phyloP scores from a whole-genome alignment of 2,329 filamentous ascomycete genomes.

The Aspergillus alliaceus region DNA sequence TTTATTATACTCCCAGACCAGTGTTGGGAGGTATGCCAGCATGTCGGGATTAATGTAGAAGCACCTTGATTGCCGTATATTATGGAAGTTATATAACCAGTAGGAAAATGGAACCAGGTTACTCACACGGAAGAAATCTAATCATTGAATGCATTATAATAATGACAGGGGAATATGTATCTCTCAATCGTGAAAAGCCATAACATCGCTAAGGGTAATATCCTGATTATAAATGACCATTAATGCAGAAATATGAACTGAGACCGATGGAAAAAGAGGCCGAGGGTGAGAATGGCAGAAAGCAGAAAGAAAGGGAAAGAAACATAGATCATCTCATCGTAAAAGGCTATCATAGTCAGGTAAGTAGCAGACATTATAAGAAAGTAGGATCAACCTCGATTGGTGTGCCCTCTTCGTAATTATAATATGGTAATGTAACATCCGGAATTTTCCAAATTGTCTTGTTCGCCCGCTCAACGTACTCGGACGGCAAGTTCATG shows the following conservation, averaged over 20 bases:
- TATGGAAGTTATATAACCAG: too few relatives aligned
- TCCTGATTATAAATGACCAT: neutral
- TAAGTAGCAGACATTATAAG: neutral
- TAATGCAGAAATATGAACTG: too few relatives aligned
- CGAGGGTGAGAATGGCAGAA: too few relatives aligned
- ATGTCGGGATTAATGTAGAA: too few relatives aligned
- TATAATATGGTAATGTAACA: slow-evolving; percentile 22
- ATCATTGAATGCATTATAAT: neutral
- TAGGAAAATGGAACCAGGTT: neutral
- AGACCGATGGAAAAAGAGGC: neutral
- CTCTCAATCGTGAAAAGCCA: neutral
- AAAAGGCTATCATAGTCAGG: neutral
- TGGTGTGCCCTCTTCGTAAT: slow-evolving; percentile 5
- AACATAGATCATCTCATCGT: neutral
- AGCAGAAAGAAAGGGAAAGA: neutral
- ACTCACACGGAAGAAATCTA: neutral
- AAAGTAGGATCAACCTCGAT: slow-evolving; percentile 28
- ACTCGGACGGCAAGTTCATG: slow-evolving; percentile 20
- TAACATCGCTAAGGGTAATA: neutral
- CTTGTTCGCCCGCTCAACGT: slow-evolving; percentile 25
- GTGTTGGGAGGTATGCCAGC: too few relatives aligned
- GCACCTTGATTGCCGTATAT: too few relatives aligned
- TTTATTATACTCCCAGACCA: too few relatives aligned
- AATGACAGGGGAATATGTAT: neutral
- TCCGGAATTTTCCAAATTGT: slow-evolving; percentile 29